phyloP scores from a whole-genome alignment of 2,329 filamentous ascomycete genomes.

The Fusarium nisikadoi region DNA sequence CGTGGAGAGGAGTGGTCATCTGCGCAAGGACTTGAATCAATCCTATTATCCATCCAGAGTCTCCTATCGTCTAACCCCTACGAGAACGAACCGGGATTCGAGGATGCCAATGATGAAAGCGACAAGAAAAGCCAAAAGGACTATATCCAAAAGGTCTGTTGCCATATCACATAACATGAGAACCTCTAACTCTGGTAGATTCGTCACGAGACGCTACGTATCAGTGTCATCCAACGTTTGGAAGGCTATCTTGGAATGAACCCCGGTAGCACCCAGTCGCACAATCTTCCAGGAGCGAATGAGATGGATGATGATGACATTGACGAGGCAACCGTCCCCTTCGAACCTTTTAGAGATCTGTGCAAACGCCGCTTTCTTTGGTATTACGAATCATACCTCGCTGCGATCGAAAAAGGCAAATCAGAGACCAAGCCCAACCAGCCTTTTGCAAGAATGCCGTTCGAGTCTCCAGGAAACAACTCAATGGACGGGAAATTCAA shows the following conservation, averaged over 20 bases:
- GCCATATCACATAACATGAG: not conserved
- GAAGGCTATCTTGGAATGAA: slow-evolving; percentile 80
- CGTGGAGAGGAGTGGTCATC: slow-evolving; percentile 95
- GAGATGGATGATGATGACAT: slow-evolving; percentile 61
- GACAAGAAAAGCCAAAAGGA: slow-evolving; percentile 79
- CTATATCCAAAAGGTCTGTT: slow-evolving; percentile 80
- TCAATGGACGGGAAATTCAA: slow-evolving; percentile 88
- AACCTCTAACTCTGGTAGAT: slow-evolving; percentile 67
- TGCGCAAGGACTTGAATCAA: slow-evolving; percentile 93
- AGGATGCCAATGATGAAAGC: slow-evolving; percentile 72
- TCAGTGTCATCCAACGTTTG: slow-evolving; percentile 86
- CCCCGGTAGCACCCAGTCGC: slow-evolving; percentile 56
- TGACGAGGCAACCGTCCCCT: slow-evolving; percentile 67
- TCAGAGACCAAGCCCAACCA: slow-evolving; percentile 71
- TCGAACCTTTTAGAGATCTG: slow-evolving; percentile 89
- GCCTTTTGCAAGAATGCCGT: slow-evolving; percentile 84
- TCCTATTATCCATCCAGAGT: slow-evolving; percentile 94
- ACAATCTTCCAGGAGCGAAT: slow-evolving; percentile 41
- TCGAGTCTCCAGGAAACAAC: slow-evolving; percentile 77
- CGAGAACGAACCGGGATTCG: slow-evolving; percentile 95
- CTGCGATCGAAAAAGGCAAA: slow-evolving; percentile 73
- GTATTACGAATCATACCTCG: slow-evolving; percentile 92
- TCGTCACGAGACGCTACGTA: slow-evolving; percentile 86
- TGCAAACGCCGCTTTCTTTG: slow-evolving; percentile 93
- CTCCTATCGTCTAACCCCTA: slow-evolving; percentile 94